Conservation (phyloP, 1,284 basidiomycete genomes). For the Sporisorium exsertum region DNA sequence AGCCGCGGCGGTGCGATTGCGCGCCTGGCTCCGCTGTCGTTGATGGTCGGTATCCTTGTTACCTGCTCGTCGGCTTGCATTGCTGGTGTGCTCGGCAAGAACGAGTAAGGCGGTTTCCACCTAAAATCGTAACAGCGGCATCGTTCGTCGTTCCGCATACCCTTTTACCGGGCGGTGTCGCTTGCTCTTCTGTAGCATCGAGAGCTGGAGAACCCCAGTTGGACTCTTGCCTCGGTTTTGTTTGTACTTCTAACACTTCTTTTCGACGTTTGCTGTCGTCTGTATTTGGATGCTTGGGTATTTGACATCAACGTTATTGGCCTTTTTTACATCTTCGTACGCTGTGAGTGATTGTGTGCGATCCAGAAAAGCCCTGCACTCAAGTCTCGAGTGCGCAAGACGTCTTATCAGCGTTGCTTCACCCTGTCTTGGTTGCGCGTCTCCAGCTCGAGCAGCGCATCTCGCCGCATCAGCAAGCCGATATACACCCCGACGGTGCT, state of each 20-base stretch:
- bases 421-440: not conserved
- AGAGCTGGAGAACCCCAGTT: not conserved
- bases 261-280: constrained; percentile 7
- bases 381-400: not conserved
- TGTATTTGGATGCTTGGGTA: constrained; percentile 37
- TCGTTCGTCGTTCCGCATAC: constrained; percentile 14
- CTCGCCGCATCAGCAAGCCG: constrained; percentile 22
- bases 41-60: constrained; percentile 68
- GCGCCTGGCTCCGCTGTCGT: constrained; percentile 77
- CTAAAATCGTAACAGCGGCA: not conserved
- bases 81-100: constrained; percentile 68
- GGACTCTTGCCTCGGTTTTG: not conserved
- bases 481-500: constrained; percentile 35
- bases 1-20: constrained; percentile 79
- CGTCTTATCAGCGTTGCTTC: not conserved
- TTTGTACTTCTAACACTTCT: constrained; percentile 34
- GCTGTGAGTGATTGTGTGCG: not conserved
- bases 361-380: not conserved
- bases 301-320: constrained; percentile 20
- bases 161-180: constrained; percentile 11
- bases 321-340: not conserved
- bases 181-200: constrained; percentile 1
- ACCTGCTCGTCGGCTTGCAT: constrained; percentile 70
- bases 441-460: constrained; percentile 15
- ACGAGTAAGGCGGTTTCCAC: not conserved